Conservation (phyloP, 805 yeast genomes). For the Hanseniaspora singularis region DNA sequence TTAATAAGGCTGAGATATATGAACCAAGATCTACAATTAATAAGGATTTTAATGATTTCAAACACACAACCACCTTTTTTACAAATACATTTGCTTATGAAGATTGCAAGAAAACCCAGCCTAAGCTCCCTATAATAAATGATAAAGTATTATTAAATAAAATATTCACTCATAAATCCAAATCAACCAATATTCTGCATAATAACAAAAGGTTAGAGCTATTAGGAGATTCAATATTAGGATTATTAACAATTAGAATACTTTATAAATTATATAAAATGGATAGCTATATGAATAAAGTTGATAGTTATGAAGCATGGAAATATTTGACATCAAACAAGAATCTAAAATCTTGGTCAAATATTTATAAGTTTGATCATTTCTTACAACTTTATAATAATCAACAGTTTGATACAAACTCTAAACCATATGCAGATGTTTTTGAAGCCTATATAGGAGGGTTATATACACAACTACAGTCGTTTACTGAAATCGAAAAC, state of each 20-base stretch:
- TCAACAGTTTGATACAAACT: slow-evolving; percentile 32
- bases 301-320: slow-evolving; percentile 60
- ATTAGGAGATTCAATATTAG: slow-evolving; percentile 75
- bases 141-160: slow-evolving; percentile 47
- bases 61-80: no score
- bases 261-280: slow-evolving; percentile 51
- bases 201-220: slow-evolving; percentile 85
- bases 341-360: slow-evolving; percentile 56
- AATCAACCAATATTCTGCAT: slow-evolving; percentile 44
- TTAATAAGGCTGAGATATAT: no score
- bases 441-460: slow-evolving; percentile 94
- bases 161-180: slow-evolving; percentile 73
- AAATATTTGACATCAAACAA: slow-evolving; percentile 60
- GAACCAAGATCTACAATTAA: no score
- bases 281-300: slow-evolving; percentile 47
- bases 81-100: no score
- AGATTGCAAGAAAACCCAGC: slow-evolving; percentile 25
- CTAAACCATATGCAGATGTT: slow-evolving; percentile 73
- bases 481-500: no score
- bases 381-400: slow-evolving; percentile 37
- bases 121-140: slow-evolving; percentile 55
- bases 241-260: slow-evolving; percentile 53
- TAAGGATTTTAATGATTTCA: no score
- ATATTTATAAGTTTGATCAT: slow-evolving; percentile 52
- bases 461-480: slow-evolving; percentile 23